phyloP scores from a whole-genome alignment of 2,329 filamentous ascomycete species.

The Colletotrichum sp. region DNA sequence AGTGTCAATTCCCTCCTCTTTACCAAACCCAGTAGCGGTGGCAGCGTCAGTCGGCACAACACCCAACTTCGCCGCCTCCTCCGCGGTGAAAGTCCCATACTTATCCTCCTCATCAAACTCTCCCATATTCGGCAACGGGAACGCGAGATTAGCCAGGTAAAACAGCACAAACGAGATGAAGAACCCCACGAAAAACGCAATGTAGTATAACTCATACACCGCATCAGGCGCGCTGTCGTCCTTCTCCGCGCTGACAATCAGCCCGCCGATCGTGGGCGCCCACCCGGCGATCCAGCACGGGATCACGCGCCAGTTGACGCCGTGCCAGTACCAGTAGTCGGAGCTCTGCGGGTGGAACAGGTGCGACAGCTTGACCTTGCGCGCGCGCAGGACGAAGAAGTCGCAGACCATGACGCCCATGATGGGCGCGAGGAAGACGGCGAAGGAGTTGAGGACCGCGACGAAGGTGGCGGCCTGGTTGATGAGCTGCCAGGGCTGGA shows the following conservation, averaged over 20 bases:
- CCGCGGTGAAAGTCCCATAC: conserved; percentile 47
- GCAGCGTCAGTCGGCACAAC: conserved; percentile 28
- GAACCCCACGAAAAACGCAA: conserved; percentile 48
- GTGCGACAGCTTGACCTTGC: conserved; percentile 37
- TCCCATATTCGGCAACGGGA: conserved; percentile 41
- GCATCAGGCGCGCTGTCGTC: conserved; percentile 31
- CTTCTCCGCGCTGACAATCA: background rate
- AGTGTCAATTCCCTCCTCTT: background rate
- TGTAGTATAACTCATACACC: conserved; percentile 49
- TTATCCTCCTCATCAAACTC: conserved; percentile 46
- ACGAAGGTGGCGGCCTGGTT: conserved; percentile 36
- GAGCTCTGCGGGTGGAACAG: conserved; percentile 36
- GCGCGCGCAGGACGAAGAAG: conserved; percentile 34
- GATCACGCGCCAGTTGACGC: conserved; percentile 21
- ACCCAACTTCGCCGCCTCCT: conserved; percentile 43
- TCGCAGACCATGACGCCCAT: conserved; percentile 42
- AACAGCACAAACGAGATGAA: conserved; percentile 21
- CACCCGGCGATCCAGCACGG: conserved; percentile 43
- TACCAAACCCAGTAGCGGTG: background rate
- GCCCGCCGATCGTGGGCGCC: conserved; percentile 39
- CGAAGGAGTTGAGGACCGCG: conserved; percentile 37
- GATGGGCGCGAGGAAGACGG: conserved; percentile 42
- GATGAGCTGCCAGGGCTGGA: conserved; percentile 42
- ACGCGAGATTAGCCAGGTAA: conserved; percentile 35
- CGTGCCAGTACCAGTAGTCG: conserved; percentile 46